These are phyloP conservation scores for Solanum lignicaule DNA, from an alignment of 257 asterid species.

Conservation along the genomic window DNA sequence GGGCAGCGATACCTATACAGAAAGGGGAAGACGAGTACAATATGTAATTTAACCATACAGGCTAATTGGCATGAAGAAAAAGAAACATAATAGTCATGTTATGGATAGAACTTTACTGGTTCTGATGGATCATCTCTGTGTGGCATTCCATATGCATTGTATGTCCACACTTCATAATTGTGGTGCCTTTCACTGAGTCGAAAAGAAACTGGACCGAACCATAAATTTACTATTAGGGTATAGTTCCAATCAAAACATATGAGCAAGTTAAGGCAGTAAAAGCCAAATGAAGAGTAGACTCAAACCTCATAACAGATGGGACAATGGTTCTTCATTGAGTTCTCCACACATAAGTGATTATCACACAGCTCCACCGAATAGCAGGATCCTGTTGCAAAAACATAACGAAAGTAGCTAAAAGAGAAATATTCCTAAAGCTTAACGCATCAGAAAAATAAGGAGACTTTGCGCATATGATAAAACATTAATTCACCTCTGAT, in stretches of 20 bases:
- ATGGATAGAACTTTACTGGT: conserved; percentile 48
- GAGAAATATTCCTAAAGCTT: background rate
- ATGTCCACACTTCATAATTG: conserved; percentile 80
- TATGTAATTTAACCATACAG: background rate
- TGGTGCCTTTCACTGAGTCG: conserved; percentile 67
- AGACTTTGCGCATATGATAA: background rate
- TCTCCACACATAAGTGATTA: conserved; percentile 74
- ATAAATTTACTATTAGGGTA: background rate
- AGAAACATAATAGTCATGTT: background rate
- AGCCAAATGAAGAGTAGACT: background rate
- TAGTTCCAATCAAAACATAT: background rate
- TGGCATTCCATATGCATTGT: conserved; percentile 72
- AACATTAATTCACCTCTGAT: background rate
- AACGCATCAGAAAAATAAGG: background rate
- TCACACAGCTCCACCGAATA: conserved; percentile 49
- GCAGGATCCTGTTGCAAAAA: conserved; percentile 66
- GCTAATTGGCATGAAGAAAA: background rate
- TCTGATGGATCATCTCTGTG: conserved; percentile 44
- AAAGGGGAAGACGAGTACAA: background rate
- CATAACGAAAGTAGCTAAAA: background rate
- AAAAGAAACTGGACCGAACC: conserved; percentile 63
- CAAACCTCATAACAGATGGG: conserved; percentile 93
- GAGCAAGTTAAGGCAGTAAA: background rate
- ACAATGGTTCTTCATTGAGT: conserved; percentile 88
- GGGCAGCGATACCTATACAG: conserved; percentile 80